phyloP scores from a whole-genome alignment of 768 basidiomycete species.

The Tephrocybe sp. region DNA sequence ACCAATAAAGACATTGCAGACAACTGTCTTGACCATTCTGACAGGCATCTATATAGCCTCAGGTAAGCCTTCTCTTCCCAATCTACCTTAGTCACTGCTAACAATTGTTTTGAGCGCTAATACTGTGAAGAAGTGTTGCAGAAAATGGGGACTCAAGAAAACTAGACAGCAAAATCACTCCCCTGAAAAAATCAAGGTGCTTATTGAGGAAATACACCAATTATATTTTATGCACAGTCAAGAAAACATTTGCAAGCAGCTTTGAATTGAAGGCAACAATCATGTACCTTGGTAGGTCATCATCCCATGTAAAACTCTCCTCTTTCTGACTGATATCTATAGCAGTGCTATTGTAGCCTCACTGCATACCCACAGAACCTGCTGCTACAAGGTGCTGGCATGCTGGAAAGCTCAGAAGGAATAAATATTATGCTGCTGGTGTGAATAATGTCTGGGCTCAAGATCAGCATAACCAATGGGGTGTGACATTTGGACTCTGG shows the following conservation, averaged over 20 bases:
- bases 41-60: slow-evolving; percentile 14
- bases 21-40: slow-evolving; percentile 13
- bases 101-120: neutral
- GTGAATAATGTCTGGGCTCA: slow-evolving; percentile 29
- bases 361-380: neutral
- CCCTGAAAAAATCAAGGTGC: neutral
- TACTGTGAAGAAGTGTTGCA: neutral
- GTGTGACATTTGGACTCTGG: slow-evolving; percentile 26
- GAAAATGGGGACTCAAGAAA: neutral
- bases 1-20: slow-evolving; percentile 14
- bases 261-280: slow-evolving; percentile 14
- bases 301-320: neutral
- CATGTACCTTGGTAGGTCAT: slow-evolving; percentile 14
- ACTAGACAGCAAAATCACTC: neutral
- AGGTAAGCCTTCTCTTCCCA: slow-evolving; percentile 5
- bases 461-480: slow-evolving; percentile 40
- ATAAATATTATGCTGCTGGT: slow-evolving; percentile 30
- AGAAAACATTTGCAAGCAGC: slow-evolving; percentile 14
- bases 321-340: neutral
- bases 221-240: slow-evolving; percentile 12
- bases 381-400: neutral
- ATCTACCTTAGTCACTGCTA: neutral
- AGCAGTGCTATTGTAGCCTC: neutral
- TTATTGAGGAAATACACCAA: slow-evolving; percentile 9
- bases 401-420: slow-evolving; percentile 17